Conservation (phyloP, 352 stramenopile species). For the Phytophthora aleatoria region DNA sequence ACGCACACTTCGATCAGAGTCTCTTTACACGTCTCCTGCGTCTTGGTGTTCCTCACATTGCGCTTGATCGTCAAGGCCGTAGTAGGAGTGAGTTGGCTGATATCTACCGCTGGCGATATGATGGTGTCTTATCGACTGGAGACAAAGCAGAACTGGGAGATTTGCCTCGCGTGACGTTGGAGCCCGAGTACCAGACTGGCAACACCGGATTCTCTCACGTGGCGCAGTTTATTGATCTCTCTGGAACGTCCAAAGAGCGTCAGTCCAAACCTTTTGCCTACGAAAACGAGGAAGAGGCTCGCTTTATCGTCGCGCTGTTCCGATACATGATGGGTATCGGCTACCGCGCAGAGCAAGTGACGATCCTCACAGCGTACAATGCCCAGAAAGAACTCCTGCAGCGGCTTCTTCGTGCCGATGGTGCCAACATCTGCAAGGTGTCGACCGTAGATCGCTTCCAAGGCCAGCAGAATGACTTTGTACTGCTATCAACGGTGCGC, state of each 20-base stretch:
- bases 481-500: conserved; percentile 95
- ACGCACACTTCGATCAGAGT: conserved; percentile 94
- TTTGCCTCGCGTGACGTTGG: conserved; percentile 28
- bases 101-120: conserved; percentile 90
- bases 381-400: conserved; percentile 93
- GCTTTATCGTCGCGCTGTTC: conserved; percentile 93
- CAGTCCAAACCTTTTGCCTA: conserved; percentile 86
- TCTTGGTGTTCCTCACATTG: conserved; percentile 91
- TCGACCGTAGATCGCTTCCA: conserved; percentile 96
- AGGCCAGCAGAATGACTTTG: conserved; percentile 95
- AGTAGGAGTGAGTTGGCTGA: conserved; percentile 85
- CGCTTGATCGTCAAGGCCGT: conserved; percentile 92
- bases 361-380: conserved; percentile 96
- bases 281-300: conserved; percentile 95
- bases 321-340: conserved; percentile 94
- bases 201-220: conserved; percentile 92
- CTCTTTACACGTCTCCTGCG: conserved; percentile 95
- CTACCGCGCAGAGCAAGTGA: conserved; percentile 91
- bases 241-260: conserved; percentile 58
- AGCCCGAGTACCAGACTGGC: conserved; percentile 46
- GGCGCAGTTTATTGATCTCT: conserved; percentile 91
- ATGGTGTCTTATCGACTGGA: conserved; percentile 14
- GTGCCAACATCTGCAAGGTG: conserved; percentile 45
- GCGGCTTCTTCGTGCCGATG: conserved; percentile 74
- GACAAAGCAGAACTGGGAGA: conserved; percentile 28